Evolutionary conservation across 1,284 basidiomycete genomes (phyloP), one percentile per base, ranked within the genome.

Genomic region (Cutaneotrichosporon daszewskae): DNA sequence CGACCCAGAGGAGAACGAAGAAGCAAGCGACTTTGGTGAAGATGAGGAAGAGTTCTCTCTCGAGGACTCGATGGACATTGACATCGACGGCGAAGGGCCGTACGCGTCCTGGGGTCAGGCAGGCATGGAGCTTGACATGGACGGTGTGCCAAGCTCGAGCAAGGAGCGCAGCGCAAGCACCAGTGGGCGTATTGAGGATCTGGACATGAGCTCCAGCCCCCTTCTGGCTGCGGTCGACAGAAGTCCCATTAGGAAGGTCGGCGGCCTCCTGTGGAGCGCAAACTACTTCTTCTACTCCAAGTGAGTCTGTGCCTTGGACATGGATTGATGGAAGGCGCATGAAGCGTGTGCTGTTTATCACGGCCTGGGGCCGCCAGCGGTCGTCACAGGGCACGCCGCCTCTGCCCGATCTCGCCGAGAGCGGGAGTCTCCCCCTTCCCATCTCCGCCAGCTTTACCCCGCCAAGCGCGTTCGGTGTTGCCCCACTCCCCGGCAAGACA

Each of bases 251-350:
- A 79, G 81, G 42, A 55, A 54, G 27, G 53, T 55, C 13, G 89
- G 89, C n/a, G 85, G 89, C 5, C 75, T 97, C 46, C 76, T 97
- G 6, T 97, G 92, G 94, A 90, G 87, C 26, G 91, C 88, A 13
- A 90, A 96, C 67, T 95, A 90, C 81, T 96, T 98, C 75, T 95
- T 98, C 76, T 78, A 92, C 66, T 95, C 92, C 75, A 80, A 84
- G 64, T 94, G 89, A 60, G 71, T 73, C 1, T 4, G 18, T 14
- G 13, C 4, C 33, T 27, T 6, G 2, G n/a, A n/a, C n/a, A n/a
- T n/a, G n/a, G n/a, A n/a, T n/a, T n/a, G n/a, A n/a, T n/a, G n/a
- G n/a, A n/a, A 69, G 69, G 41, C 66, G 67, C 66, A 74, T 83
- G 72, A 97, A 95, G 75, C 82, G 94, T 17, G 83, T 98, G 58